A percentile compares a stretch with the other conserved stretches of the same genome.
These are phyloP conservation scores for Tetracladium marchalianum DNA, from an alignment of 495 filamentous ascomycete genomes.

Conservation along the genomic window DNA sequence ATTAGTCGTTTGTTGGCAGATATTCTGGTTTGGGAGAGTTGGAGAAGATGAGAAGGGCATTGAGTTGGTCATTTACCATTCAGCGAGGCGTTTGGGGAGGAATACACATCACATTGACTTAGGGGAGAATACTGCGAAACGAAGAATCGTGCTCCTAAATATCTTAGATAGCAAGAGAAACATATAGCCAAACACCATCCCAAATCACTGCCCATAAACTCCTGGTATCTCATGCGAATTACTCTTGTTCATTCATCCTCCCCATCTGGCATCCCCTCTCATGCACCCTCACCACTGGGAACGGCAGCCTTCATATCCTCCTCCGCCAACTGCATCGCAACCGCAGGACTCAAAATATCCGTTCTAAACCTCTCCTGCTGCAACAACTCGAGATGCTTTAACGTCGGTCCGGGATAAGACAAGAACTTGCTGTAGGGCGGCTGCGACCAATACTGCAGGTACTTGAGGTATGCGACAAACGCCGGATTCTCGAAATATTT, in stretches of 20 bases:
- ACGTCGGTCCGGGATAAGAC: conserved; percentile 71
- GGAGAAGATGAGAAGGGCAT: not conserved
- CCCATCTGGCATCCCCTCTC: not conserved
- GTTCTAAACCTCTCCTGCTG: conserved; percentile 75
- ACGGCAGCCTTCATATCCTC: conserved; percentile 29
- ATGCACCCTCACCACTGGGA: conserved; percentile 8
- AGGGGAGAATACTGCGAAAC: no score
- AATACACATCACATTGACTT: no score
- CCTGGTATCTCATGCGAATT: conserved; percentile 4
- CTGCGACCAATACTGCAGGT: conserved; percentile 75
- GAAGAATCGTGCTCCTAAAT: no score
- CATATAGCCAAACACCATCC: not conserved
- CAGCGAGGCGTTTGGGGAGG: conserved; percentile 14
- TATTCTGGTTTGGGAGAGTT: not conserved
- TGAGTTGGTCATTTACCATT: conserved; percentile 13
- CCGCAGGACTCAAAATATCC: conserved; percentile 68
- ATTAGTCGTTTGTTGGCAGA: conserved; percentile 11
- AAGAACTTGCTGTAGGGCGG: conserved; percentile 79
- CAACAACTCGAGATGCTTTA: conserved; percentile 71
- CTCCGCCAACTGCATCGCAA: conserved; percentile 51
- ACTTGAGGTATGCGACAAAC: conserved; percentile 73
- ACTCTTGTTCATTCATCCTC: not conserved
- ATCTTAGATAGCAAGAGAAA: no score
- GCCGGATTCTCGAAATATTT: conserved; percentile 47
- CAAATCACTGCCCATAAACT: conserved; percentile 2